Evolutionary conservation across 2,329 filamentous ascomycete genomes (phyloP), one percentile per base, ranked within the genome.

Genomic region (Penicillium polonicum): DNA sequence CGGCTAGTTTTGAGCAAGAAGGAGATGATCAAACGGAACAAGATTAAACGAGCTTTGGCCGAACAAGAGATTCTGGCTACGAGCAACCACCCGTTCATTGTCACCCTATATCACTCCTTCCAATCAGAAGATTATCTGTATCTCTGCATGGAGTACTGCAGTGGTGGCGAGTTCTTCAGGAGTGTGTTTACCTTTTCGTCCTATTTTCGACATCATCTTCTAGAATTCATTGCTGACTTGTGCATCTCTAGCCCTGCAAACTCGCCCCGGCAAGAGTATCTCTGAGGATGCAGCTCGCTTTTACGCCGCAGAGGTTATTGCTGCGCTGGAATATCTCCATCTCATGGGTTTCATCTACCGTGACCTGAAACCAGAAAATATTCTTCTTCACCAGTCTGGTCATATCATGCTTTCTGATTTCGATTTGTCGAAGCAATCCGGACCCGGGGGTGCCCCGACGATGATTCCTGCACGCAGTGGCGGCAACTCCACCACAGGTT

Each of bases 21-120:
- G 82, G 94, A 99, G 77, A 99, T 99, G 94, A 99, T 99, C 78
- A 99, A 99, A 81, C 89, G 94, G 58, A 99, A 99, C 82, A 99
- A 99, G 84, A 99, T 99, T 80, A 99, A 99, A 84, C 87, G 94
- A 72, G 94, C 94, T 15, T 82, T 99, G 66, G 94, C 94, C 38
- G 94, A 99, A 78, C 94, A 97, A 74, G 94, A 99, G 76, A 99
- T 99, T 64, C 81, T 99, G 53, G 94, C 94, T 9, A 99, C 94
- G 42, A 97, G 93, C 81, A 99, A 99, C 69, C 94, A 99, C 70
- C 94, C 94, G 0, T 99, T 99, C 76, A 99, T 99, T 72, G 94
- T 99, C 62, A 99, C 94, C 0, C 82, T 99, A 3, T 99, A 97
- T 74, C 94, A 99, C 78, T 97, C 93, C 0, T 99, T 99, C 82